Conservation (phyloP, 495 filamentous ascomycete species). For the Neurospora sp. region DNA sequence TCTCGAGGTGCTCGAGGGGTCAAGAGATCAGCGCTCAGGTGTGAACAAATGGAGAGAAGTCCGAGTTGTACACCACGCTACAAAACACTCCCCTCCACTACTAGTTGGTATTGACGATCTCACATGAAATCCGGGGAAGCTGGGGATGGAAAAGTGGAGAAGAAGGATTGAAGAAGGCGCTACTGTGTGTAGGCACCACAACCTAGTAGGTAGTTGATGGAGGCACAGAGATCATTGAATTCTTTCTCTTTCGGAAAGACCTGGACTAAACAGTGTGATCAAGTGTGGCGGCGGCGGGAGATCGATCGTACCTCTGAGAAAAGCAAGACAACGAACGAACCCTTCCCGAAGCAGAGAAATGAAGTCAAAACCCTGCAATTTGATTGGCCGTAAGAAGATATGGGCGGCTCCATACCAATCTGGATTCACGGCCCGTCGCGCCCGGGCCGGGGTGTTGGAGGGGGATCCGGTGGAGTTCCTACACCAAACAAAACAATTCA, state of each 20-base stretch:
- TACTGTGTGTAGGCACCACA: not conserved
- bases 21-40: not conserved
- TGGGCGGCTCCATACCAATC: conserved; percentile 16
- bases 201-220: not conserved
- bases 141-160: not conserved
- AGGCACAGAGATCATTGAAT: not conserved
- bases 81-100: too few species aligned
- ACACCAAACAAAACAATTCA: not conserved
- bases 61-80: not conserved
- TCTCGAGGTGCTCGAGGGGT: not conserved
- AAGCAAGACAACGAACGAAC: not conserved
- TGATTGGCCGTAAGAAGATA: conserved; percentile 19
- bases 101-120: not conserved
- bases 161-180: not conserved
- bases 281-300: not conserved
- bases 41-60: not conserved
- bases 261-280: not conserved
- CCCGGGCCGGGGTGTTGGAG: not conserved
- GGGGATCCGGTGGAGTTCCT: not conserved
- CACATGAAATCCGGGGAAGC: not conserved
- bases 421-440: conserved; percentile 25
- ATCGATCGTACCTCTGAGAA: not conserved
- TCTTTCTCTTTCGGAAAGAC: not conserved
- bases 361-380: not conserved
- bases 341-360: conserved; percentile 13